Evolutionary conservation across 805 yeast species (phyloP).

Genomic region (Nakazawaea anatomiae): DNA sequence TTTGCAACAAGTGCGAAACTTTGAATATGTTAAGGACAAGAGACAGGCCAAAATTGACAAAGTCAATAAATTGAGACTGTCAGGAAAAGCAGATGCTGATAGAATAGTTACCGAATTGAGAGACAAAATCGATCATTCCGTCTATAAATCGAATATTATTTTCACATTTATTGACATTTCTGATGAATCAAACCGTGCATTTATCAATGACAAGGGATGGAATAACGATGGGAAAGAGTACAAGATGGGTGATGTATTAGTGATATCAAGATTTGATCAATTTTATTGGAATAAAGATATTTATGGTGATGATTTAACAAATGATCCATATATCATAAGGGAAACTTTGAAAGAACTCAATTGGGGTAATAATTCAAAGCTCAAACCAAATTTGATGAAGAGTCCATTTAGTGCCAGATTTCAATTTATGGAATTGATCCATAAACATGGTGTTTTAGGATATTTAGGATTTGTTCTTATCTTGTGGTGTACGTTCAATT

Average conservation of each 20-base stretch:
- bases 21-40: slow-evolving; percentile 28
- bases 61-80: slow-evolving; percentile 37
- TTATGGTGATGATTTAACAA: slow-evolving; percentile 30
- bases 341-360: slow-evolving; percentile 32
- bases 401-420: slow-evolving; percentile 36
- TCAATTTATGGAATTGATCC: slow-evolving; percentile 37
- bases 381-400: slow-evolving; percentile 28
- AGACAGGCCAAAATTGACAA: slow-evolving; percentile 35
- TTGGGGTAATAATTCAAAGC: slow-evolving; percentile 19
- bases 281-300: slow-evolving; percentile 26
- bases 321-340: slow-evolving; percentile 24
- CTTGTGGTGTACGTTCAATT: background rate
- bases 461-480: slow-evolving; percentile 24
- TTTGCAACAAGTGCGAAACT: slow-evolving; percentile 34
- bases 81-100: slow-evolving; percentile 34
- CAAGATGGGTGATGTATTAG: slow-evolving; percentile 49
- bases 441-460: slow-evolving; percentile 37
- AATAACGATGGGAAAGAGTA: slow-evolving; percentile 27
- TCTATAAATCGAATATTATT: slow-evolving; percentile 34
- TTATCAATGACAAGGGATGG: slow-evolving; percentile 29
- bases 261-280: slow-evolving; percentile 35
- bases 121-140: slow-evolving; percentile 38
- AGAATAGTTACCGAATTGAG: slow-evolving; percentile 43
- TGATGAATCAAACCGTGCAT: slow-evolving; percentile 19
- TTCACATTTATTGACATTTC: slow-evolving; percentile 48